Base-by-base conservation (phyloP, 2,329 filamentous ascomycete species). In the Epichloe brachyelytri region DNA sequence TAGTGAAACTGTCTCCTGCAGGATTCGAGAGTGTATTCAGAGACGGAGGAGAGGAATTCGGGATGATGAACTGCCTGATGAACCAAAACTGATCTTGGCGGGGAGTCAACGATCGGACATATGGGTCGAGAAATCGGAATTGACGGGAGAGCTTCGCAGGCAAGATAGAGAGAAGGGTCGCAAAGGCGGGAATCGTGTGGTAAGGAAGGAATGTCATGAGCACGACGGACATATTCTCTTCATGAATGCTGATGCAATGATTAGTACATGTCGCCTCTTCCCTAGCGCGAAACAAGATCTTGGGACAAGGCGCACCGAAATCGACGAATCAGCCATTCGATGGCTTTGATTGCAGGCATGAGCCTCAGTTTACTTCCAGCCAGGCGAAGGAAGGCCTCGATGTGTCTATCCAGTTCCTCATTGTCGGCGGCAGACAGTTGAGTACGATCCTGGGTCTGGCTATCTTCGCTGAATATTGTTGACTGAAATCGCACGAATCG, bases 251-350 rank as follows among this genome's bases (percentile, higher is more conserved):
- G 33, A 22, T 58, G 41, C 8, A 45, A 48, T 37, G 22, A 51
- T 58, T 53, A 53, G 49, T 40, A 45, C 10, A n/a, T 5, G 37
- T 37, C 43, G 20, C 15, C 34, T 34, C 2, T 41, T n/a, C 15
- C 19, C n/a, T n/a, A 15, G n/a, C 12, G 12, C 12, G 38, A 6
- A 20, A 17, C 12, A 22, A 14, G 30, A n/a, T 3, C 14, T 14
- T 22, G 10, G 30, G 37, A 36, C 19, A 34, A 22, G 10, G n/a
- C 17, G 30, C 72, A 94, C 88, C 84, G 82, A 63, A 97, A 98
- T 61, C 91, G 78, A 62, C 93, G 77, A 50, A 98, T 79, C 45
- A 98, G 77, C 93, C 93, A 99, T 71, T 99, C 94, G 38, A 97
- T 76, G 15, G 90, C 83, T 69, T 94, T 95, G 50, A 95, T 80